A percentile compares a stretch with the other conserved stretches of the same genome.
Evolutionary conservation across 2,329 filamentous ascomycete species (phyloP).

Genomic region (Aspergillus aculeatinus): DNA sequence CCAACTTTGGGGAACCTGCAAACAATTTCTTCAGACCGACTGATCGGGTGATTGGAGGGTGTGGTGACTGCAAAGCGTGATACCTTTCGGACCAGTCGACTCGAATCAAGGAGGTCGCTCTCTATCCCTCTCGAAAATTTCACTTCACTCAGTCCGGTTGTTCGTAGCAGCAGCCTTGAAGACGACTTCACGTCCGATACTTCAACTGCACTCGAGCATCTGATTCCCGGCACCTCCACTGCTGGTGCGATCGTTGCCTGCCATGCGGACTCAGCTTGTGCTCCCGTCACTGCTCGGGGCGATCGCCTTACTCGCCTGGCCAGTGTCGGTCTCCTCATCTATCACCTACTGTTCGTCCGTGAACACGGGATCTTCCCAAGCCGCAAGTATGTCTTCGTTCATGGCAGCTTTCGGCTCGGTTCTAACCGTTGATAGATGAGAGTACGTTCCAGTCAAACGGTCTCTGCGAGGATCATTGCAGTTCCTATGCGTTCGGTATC

Average conservation of each 20-base stretch:
- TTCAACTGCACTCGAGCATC: not conserved
- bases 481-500: slow-evolving; percentile 47
- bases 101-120: not conserved
- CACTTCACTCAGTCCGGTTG: not conserved
- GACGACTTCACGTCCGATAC: not conserved
- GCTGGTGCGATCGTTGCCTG: slow-evolving; percentile 7
- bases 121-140: not conserved
- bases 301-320: slow-evolving; percentile 25
- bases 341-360: slow-evolving; percentile 45
- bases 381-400: slow-evolving; percentile 33
- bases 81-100: not conserved
- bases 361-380: slow-evolving; percentile 45
- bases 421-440: slow-evolving; percentile 30
- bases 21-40: not conserved
- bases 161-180: not conserved
- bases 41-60: not conserved
- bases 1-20: not conserved
- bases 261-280: slow-evolving; percentile 25
- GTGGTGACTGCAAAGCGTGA: not conserved
- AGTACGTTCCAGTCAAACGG: slow-evolving; percentile 49
- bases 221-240: not conserved
- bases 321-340: slow-evolving; percentile 24
- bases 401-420: not conserved
- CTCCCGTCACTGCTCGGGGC: slow-evolving; percentile 18
- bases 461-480: slow-evolving; percentile 41